phyloP scores from a whole-genome alignment of 2,329 filamentous ascomycete genomes.

The Pyrenophora graminea region DNA sequence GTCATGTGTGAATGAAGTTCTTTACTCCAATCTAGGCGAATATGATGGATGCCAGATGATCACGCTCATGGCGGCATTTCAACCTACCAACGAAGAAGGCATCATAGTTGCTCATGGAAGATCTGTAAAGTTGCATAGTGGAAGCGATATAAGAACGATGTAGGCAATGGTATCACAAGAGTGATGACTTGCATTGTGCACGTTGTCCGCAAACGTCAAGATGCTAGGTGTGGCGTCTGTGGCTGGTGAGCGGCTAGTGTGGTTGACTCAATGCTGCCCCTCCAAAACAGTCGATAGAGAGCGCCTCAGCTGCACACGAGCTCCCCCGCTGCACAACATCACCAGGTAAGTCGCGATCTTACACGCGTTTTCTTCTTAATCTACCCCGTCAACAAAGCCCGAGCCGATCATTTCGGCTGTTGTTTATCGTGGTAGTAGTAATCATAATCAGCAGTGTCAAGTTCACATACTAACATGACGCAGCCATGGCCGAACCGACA shows the following conservation, averaged over 20 bases:
- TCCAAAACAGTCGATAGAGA: constrained; percentile 19
- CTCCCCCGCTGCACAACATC: constrained; percentile 5
- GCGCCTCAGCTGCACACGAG: constrained; percentile 23
- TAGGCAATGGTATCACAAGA: neutral
- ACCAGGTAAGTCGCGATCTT: neutral
- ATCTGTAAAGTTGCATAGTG: too few relatives aligned
- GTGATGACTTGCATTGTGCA: neutral
- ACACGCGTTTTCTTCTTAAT: neutral
- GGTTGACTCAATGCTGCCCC: constrained; percentile 32
- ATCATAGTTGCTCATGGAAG: too few relatives aligned
- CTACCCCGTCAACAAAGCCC: neutral
- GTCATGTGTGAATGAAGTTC: too few relatives aligned
- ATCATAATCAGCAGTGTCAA: too few relatives aligned
- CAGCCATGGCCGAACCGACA: constrained; percentile 33
- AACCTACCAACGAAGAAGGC: too few relatives aligned
- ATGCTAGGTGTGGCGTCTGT: constrained; percentile 17
- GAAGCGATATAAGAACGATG: too few relatives aligned
- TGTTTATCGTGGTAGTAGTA: too few relatives aligned
- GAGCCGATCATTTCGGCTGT: too few relatives aligned
- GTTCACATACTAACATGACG: constrained; percentile 2
- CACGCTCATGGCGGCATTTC: neutral
- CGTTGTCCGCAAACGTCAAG: neutral
- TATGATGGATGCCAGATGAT: too few relatives aligned
- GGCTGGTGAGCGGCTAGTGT: constrained; percentile 15
- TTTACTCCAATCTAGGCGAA: too few relatives aligned